Conservation (phyloP, 495 filamentous ascomycete species). For the Xylaria scruposa region DNA sequence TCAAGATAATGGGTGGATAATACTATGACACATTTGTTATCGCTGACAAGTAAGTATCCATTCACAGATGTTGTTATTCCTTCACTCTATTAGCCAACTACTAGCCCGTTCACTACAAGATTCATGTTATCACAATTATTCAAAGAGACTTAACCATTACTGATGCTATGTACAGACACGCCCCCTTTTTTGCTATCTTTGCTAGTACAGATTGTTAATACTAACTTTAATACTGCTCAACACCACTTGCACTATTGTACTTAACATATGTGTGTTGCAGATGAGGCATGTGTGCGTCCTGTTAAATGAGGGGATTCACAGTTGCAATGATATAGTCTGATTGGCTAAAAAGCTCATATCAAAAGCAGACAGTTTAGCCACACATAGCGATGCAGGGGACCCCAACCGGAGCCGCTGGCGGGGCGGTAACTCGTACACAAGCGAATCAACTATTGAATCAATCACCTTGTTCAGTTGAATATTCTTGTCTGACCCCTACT, state of each 20-base stretch:
- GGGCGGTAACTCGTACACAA: neutral
- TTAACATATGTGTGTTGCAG: neutral
- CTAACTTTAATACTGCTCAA: neutral
- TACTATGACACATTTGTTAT: neutral
- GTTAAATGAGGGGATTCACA: neutral
- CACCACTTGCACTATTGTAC: neutral
- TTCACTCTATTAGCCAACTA: neutral
- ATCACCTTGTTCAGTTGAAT: neutral
- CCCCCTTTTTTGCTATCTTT: neutral
- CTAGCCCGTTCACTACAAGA: neutral
- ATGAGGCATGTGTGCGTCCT: neutral
- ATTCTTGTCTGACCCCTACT: neutral
- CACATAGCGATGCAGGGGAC: too few species aligned
- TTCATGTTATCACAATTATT: neutral
- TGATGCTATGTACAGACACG: neutral
- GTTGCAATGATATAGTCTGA: neutral
- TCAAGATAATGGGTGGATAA: neutral
- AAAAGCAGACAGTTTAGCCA: too few species aligned
- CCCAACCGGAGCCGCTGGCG: neutral
- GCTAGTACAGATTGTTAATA: neutral
- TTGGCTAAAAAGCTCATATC: too few species aligned
- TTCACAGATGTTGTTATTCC: neutral
- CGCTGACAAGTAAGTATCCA: neutral
- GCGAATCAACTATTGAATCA: neutral
- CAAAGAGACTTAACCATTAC: neutral